These are phyloP conservation scores for Gossypium turneri DNA, from an alignment of 345 rosid species.

Conservation along the genomic window DNA sequence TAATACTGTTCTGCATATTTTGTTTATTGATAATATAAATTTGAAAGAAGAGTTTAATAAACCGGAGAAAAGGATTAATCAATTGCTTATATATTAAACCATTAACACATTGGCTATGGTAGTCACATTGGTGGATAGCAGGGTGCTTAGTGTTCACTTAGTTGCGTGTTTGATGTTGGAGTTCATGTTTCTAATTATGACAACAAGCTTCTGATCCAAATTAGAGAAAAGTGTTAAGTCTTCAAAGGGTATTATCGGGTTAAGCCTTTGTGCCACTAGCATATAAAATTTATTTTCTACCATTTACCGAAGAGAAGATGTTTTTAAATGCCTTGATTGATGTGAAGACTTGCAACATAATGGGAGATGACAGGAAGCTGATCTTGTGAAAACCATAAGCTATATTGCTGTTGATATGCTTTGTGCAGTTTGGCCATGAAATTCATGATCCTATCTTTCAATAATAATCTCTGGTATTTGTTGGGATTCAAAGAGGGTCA, in stretches of 20 bases:
- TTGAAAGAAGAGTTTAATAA: background rate
- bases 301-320: background rate
- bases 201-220: background rate
- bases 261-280: background rate
- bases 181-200: background rate
- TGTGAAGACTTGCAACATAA: background rate
- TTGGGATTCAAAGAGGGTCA: background rate
- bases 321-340: background rate
- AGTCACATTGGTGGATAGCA: background rate
- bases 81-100: background rate
- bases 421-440: background rate
- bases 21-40: conserved; percentile 1
- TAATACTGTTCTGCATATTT: background rate
- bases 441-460: background rate
- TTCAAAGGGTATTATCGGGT: background rate
- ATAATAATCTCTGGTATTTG: background rate
- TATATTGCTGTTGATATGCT: background rate
- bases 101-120: background rate
- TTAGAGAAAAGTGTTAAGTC: background rate
- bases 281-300: background rate
- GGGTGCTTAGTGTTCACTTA: background rate
- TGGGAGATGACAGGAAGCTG: background rate
- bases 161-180: conserved; percentile 1
- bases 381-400: background rate
- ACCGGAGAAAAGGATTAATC: background rate